phyloP scores from a whole-genome alignment of 2,329 filamentous ascomycete genomes.

The Exophiala xenobiotica region DNA sequence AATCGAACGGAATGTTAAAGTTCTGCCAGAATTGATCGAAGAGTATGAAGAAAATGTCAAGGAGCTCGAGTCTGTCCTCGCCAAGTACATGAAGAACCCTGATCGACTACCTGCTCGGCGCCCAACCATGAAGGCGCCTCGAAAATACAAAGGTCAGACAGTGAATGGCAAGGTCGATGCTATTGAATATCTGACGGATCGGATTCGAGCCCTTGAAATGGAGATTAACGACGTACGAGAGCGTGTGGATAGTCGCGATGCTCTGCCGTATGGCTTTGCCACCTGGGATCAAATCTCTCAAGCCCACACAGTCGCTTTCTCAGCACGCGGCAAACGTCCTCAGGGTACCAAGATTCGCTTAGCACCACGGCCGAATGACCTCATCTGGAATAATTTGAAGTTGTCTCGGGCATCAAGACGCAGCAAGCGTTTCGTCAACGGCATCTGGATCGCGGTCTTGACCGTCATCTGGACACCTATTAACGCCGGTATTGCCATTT shows the following conservation, averaged over 20 bases:
- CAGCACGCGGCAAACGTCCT: conserved; percentile 75
- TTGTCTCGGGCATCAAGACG: conserved; percentile 66
- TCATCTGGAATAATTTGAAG: conserved; percentile 93
- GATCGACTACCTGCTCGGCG: conserved; percentile 72
- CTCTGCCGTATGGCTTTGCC: conserved; percentile 89
- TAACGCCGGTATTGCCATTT: conserved; percentile 92
- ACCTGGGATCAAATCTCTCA: conserved; percentile 87
- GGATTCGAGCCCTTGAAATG: conserved; percentile 77
- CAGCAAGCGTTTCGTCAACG: conserved; percentile 74
- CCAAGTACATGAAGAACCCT: conserved; percentile 88
- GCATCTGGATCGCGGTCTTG: conserved; percentile 76
- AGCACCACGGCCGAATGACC: conserved; percentile 82
- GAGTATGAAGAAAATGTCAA: conserved; percentile 80
- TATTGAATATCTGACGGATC: conserved; percentile 85
- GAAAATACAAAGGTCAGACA: conserved; percentile 63
- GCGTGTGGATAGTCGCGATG: conserved; percentile 80
- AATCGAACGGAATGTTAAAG: conserved; percentile 88
- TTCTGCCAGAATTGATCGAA: conserved; percentile 79
- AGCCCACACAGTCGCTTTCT: conserved; percentile 83
- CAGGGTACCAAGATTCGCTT: conserved; percentile 73
- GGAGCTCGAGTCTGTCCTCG: conserved; percentile 76
- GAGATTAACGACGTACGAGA: conserved; percentile 81
- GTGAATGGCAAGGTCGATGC: conserved; percentile 80
- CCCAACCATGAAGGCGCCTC: conserved; percentile 72
- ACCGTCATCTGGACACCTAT: conserved; percentile 86